Evolutionary conservation across 2,329 filamentous ascomycete genomes (phyloP).

Genomic region (Exophiala mesophila): DNA sequence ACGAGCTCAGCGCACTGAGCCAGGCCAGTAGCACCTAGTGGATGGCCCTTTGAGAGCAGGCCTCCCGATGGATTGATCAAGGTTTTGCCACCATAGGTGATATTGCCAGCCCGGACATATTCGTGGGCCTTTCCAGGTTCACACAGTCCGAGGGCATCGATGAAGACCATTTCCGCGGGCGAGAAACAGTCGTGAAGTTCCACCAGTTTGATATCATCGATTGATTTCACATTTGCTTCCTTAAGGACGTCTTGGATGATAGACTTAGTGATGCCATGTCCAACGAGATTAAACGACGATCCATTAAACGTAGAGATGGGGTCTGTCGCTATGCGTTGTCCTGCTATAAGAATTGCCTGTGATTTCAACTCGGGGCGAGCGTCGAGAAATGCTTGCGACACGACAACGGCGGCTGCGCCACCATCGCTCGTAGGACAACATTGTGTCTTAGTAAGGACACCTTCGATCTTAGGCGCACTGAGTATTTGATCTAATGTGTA

Average conservation of each 20-base stretch:
- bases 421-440: conserved; percentile 97
- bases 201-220: conserved; percentile 71
- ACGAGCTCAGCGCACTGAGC: conserved; percentile 93
- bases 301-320: conserved; percentile 70
- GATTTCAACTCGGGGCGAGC: conserved; percentile 73
- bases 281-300: conserved; percentile 81
- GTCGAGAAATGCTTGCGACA: conserved; percentile 83
- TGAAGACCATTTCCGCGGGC: conserved; percentile 85
- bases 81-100: conserved; percentile 79
- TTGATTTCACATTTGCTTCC: conserved; percentile 64
- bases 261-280: conserved; percentile 73
- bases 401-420: conserved; percentile 79
- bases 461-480: conserved; percentile 70
- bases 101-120: conserved; percentile 78
- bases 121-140: conserved; percentile 83
- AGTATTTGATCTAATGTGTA: conserved; percentile 83
- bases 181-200: conserved; percentile 98
- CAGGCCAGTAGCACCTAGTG: conserved; percentile 78
- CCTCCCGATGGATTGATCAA: conserved; percentile 92
- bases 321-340: conserved; percentile 84
- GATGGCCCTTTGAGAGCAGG: conserved; percentile 93
- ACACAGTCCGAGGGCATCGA: conserved; percentile 78
- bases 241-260: conserved; percentile 66
- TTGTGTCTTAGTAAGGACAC: conserved; percentile 92
- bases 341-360: conserved; percentile 83